Evolutionary conservation across 2,329 filamentous ascomycete genomes (phyloP).

Genomic region (Scedosporium minutisporum): DNA sequence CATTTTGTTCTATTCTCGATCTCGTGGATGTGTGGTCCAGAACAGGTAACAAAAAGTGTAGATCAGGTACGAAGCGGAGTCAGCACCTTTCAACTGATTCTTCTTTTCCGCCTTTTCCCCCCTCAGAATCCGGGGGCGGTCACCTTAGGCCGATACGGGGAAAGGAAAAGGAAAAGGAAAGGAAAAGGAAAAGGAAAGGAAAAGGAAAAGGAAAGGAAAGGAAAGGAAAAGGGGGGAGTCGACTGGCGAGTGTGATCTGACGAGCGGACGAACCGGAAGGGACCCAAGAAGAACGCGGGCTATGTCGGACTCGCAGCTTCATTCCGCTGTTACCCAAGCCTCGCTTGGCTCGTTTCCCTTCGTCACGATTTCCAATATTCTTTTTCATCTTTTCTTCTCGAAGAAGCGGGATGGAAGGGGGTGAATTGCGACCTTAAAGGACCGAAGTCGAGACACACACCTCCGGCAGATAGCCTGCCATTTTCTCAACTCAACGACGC

Average conservation of each 20-base stretch:
- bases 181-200: neutral
- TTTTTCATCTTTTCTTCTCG: neutral
- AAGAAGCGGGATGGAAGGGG: neutral
- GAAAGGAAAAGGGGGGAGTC: neutral
- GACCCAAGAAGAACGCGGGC: neutral
- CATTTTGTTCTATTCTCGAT: neutral
- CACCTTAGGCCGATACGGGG: neutral
- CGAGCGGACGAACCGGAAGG: neutral
- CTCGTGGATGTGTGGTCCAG: neutral
- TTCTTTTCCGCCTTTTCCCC: neutral
- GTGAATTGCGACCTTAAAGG: neutral
- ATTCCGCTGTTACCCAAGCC: neutral
- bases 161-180: neutral
- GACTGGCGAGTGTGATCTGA: neutral
- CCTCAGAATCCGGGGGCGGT: neutral
- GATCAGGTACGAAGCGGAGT: neutral
- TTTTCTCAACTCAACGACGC: neutral
- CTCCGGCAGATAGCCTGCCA: neutral
- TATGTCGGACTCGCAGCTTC: neutral
- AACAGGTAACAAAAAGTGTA: neutral
- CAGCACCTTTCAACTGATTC: neutral
- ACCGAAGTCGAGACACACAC: neutral
- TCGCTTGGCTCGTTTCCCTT: neutral
- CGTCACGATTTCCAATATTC: neutral
- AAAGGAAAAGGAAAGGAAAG: neutral